Conservation (phyloP, 1,284 basidiomycete species). For the Uromyces viciae-fabae region DNA sequence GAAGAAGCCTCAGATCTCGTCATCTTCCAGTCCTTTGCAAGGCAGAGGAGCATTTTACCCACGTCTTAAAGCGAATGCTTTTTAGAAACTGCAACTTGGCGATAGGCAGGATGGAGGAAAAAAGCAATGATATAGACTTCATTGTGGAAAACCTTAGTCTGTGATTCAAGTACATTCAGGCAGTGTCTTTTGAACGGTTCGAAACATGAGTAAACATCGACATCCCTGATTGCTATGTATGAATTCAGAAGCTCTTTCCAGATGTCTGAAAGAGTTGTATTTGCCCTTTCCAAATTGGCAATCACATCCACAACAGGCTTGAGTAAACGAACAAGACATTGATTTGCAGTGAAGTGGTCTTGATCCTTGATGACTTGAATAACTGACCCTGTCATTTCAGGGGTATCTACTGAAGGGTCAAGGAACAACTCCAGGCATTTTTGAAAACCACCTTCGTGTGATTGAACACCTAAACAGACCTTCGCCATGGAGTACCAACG, state of each 20-base stretch:
- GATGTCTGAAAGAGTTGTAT: constrained; percentile 10
- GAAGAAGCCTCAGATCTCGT: neutral
- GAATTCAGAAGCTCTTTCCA: constrained; percentile 23
- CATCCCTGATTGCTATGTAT: neutral
- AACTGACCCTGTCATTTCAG: neutral
- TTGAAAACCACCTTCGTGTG: neutral
- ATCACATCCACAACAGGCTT: neutral
- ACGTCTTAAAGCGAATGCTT: constrained; percentile 9
- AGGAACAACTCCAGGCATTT: neutral
- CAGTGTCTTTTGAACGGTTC: constrained; percentile 14
- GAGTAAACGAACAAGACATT: constrained; percentile 6
- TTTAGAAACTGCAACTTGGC: neutral
- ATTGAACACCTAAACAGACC: constrained; percentile 1
- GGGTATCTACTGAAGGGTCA: neutral
- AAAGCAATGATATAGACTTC: constrained; percentile 31
- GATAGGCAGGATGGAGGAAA: constrained; percentile 11
- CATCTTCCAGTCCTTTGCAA: constrained; percentile 11
- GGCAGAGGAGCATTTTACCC: neutral
- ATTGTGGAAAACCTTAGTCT: neutral
- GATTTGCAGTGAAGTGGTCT: constrained; percentile 28
- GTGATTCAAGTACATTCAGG: neutral
- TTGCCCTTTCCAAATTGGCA: neutral
- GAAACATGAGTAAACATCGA: neutral
- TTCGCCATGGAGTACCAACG: constrained; percentile 2
- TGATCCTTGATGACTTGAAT: neutral